A percentile compares a stretch with the other conserved stretches of the same genome.
Evolutionary conservation across 305 asterid genomes (phyloP).

Genomic region (Plantago lanceolata): DNA sequence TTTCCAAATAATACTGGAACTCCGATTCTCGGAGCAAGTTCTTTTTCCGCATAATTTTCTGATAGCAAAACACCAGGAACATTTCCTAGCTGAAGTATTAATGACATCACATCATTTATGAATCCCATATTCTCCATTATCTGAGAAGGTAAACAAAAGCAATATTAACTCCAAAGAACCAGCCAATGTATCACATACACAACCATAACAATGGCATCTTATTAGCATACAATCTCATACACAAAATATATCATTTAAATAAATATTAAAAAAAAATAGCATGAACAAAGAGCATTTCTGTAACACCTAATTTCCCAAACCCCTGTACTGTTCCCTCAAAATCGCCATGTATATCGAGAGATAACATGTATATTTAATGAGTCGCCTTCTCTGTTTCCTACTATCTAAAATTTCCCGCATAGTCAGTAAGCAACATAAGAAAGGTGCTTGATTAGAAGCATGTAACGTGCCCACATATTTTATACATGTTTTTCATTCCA

Average conservation of each 20-base stretch:
- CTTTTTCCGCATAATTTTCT: conserved; percentile 42
- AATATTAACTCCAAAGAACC: neutral
- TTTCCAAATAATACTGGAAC: conserved; percentile 36
- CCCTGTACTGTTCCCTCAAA: neutral
- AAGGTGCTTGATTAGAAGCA: neutral
- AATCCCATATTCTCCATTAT: conserved; percentile 64
- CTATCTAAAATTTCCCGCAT: neutral
- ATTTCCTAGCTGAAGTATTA: conserved; percentile 64
- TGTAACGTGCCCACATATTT: neutral
- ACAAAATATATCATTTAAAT: neutral
- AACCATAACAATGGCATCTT: neutral
- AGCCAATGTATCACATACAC: neutral
- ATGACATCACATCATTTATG: conserved; percentile 51
- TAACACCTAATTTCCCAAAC: neutral
- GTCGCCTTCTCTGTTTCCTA: neutral
- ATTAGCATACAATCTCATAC: neutral
- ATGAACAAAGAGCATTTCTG: neutral
- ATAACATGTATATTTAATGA: neutral
- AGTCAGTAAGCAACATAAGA: neutral
- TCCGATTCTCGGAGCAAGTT: conserved; percentile 36
- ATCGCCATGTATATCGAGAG: neutral
- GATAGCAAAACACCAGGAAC: conserved; percentile 53
- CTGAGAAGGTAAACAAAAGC: conserved; percentile 36
- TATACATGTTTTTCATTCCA: neutral
- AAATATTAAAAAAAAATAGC: no score